Conservation (phyloP, 2,329 filamentous ascomycete species). For the Alternaria sp. region DNA sequence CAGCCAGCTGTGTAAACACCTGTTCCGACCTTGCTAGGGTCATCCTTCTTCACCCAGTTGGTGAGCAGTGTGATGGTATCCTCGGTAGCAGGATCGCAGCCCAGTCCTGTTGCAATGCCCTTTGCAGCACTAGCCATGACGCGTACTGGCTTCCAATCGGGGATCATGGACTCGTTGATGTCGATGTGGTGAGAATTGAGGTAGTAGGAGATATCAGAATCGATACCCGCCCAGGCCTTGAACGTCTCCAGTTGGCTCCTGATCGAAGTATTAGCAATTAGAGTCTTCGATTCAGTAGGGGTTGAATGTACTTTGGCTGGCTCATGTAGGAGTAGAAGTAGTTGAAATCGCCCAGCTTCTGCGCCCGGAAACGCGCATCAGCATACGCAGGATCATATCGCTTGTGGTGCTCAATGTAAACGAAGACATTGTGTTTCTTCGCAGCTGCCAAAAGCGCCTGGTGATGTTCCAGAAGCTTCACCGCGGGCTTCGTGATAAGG, state of each 20-base stretch:
- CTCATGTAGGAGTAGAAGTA: constrained; percentile 99
- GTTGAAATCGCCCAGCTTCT: constrained; percentile 89
- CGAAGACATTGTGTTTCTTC: constrained; percentile 78
- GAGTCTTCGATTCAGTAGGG: constrained; percentile 49
- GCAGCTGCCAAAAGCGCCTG: constrained; percentile 75
- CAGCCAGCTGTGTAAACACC: constrained; percentile 93
- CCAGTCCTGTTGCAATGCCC: constrained; percentile 78
- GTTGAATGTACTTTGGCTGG: constrained; percentile 59
- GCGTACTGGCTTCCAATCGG: constrained; percentile 76
- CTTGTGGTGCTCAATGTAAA: constrained; percentile 97
- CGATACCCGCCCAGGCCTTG: constrained; percentile 90
- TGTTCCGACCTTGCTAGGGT: constrained; percentile 75
- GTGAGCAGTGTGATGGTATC: constrained; percentile 92
- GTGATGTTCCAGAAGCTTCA: constrained; percentile 83
- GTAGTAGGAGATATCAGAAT: constrained; percentile 95
- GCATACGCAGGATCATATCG: constrained; percentile 92
- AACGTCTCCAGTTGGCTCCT: constrained; percentile 93
- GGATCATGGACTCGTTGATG: constrained; percentile 90
- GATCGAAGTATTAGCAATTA: constrained; percentile 72
- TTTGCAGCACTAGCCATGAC: constrained; percentile 80
- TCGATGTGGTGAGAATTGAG: constrained; percentile 95
- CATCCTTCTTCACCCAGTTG: constrained; percentile 79
- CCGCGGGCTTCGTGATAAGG: constrained; percentile 91
- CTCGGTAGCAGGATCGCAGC: constrained; percentile 81
- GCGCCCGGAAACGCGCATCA: constrained; percentile 79